Percentiles rank a stretch among this genome's conserved stretches.
phyloP scores from a whole-genome alignment of 352 stramenopile genomes.

The Phytophthora macrochlamydospora region DNA sequence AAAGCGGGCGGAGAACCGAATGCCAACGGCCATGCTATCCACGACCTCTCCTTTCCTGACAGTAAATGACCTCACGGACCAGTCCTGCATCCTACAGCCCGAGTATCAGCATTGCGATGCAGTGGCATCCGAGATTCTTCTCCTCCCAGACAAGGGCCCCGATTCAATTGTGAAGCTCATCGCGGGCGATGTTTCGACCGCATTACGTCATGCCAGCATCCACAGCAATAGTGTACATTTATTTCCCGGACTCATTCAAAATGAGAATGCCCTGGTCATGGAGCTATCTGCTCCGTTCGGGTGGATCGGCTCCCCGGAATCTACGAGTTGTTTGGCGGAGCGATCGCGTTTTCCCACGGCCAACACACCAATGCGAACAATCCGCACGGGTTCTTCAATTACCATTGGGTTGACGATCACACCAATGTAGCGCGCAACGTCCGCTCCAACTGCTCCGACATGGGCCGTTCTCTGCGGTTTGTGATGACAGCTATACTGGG shows the following conservation, averaged over 20 bases:
- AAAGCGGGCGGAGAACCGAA: neutral
- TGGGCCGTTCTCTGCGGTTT: constrained; percentile 4
- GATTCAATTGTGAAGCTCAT: neutral
- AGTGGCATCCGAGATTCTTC: neutral
- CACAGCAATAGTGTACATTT: constrained; percentile 8
- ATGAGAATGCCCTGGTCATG: constrained; percentile 9
- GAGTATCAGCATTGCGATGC: neutral
- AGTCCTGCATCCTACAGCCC: neutral
- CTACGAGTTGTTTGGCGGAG: constrained; percentile 14
- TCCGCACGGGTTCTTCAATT: neutral
- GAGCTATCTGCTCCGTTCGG: constrained; percentile 9
- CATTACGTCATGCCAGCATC: neutral
- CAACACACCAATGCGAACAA: neutral
- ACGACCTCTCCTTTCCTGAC: neutral
- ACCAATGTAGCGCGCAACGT: neutral
- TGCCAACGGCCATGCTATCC: neutral
- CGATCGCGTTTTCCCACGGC: neutral
- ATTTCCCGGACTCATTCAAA: neutral
- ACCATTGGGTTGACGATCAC: constrained; percentile 19
- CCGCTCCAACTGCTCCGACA: neutral
- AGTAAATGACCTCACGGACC: neutral
- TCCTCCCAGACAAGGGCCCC: no score
- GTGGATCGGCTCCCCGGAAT: constrained; percentile 7
- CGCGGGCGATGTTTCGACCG: neutral
- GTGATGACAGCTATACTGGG: constrained; percentile 11